Base-by-base conservation (phyloP, 2,329 filamentous ascomycete genomes). In the Xylogone sp. region DNA sequence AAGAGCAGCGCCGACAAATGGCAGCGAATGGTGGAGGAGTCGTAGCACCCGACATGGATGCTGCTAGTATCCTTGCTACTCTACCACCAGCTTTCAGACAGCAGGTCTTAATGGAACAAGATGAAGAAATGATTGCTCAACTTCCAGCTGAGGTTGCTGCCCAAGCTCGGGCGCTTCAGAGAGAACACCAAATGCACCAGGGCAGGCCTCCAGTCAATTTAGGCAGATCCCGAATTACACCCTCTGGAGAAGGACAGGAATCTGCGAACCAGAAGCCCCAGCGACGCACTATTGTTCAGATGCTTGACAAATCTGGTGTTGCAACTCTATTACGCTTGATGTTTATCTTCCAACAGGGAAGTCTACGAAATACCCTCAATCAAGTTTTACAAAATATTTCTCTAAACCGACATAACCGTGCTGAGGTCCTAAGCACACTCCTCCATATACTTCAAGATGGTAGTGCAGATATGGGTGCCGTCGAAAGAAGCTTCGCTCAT, bases 251-350 rank as follows among this genome's bases (percentile, higher is more conserved):
- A 53, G 65, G 55, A 63, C 70, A 55, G 52, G 64, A 58, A 21
- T 48, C 46, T 27, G 54, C 49, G 34, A 43, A 50, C 13, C 57
- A 63, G 46, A 93, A 91, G 71, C 72, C 77, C 34, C 86, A 88
- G 62, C 84, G 89, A 52, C 87, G 88, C 55, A 86, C 90, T 20
- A 88, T 95, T 52, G 88, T 96, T 21, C 94, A 99, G 67, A 96
- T 99, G 87, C 82, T 99, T 24, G 94, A 99, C 69, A 97, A 96
- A 71, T 82, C 92, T 45, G 94, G 95, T 21, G 86, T 99, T 58
- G 94, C 95, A 21, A 97, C 94, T n/a, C 75, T 99, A 29, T 78
- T 99, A 43, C 89, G 95, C n/a, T 80, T 99, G 9, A 97, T 99
- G 93, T 99, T 99, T 68, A 91, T 97, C 62, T 88, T 90, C 45